phyloP scores from a whole-genome alignment of 371 early-diverging fungal genomes.

The Mucor irregularis region DNA sequence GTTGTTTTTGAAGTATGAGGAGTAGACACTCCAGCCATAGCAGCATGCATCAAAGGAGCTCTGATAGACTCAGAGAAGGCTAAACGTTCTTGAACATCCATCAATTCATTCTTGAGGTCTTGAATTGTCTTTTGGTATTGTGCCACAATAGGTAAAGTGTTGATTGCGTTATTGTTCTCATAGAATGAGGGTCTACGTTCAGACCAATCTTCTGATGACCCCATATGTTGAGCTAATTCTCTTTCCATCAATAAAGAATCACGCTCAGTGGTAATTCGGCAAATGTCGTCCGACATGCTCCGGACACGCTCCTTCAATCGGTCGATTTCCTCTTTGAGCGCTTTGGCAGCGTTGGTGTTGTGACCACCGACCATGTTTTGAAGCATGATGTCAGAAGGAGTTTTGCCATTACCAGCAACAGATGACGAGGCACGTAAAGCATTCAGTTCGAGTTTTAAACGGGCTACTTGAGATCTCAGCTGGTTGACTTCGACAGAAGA shows the following conservation, averaged over 20 bases:
- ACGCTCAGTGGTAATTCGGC: slow-evolving; percentile 52
- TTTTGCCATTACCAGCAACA: not conserved
- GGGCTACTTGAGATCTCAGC: slow-evolving; percentile 65
- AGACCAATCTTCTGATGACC: slow-evolving; percentile 14
- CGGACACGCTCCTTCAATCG: slow-evolving; percentile 50
- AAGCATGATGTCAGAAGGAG: slow-evolving; percentile 18
- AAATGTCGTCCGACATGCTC: slow-evolving; percentile 48
- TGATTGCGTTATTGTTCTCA: not conserved
- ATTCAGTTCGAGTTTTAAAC: slow-evolving; percentile 63
- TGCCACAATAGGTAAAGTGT: slow-evolving; percentile 41
- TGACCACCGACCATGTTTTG: slow-evolving; percentile 21
- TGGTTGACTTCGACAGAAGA: slow-evolving; percentile 63
- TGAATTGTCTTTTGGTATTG: slow-evolving; percentile 52
- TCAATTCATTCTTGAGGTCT: slow-evolving; percentile 41
- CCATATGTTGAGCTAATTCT: slow-evolving; percentile 28
- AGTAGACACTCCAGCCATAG: slow-evolving; percentile 10
- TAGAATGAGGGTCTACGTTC: not conserved
- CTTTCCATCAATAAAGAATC: slow-evolving; percentile 57
- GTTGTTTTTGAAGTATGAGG: slow-evolving; percentile 14
- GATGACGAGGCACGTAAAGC: slow-evolving; percentile 32
- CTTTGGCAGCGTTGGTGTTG: slow-evolving; percentile 35
- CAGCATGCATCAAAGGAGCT: slow-evolving; percentile 36
- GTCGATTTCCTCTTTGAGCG: slow-evolving; percentile 48
- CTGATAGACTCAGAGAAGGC: slow-evolving; percentile 28
- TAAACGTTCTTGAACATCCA: slow-evolving; percentile 32